Evolutionary conservation across 2,329 filamentous ascomycete genomes (phyloP), one percentile per base, ranked within the genome.

Genomic region (Ophiostoma angusticollis): DNA sequence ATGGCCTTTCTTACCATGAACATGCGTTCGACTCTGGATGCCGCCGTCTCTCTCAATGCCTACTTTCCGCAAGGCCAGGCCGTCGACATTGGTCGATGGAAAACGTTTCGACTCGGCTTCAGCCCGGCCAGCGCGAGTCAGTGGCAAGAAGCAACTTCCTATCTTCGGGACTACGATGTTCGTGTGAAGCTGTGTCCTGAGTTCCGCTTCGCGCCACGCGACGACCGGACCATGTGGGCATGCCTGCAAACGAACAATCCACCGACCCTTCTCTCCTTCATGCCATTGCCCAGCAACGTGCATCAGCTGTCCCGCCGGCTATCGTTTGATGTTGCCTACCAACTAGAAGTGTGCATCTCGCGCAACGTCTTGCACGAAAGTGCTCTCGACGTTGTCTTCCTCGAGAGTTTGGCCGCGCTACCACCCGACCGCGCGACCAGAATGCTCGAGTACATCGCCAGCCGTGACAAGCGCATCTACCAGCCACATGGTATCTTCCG

Each of bases 331-430:
- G 73, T 94, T 1, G 73, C 84, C 13, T 98, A 96, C 53, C 86
- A 94, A 54, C 70, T 98, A 0, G 89, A 98, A 56, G 87, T 85
- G 0, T 96, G 89, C 54, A 68, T 96, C n/a, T 93, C 87, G 0
- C 74, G 80, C 21, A 77, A 78, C 0, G 66, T 76, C 18, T 61
- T 98, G 11, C 80, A 79, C 38, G 89, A 95, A 55, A 74, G 84
- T 53, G 81, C 72, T 33, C 70, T 96, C 31, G 69, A 64, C 1
- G 54, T 58, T 2, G 67, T 74, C 3, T 96, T 96, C 47, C 59
- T 93, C 2, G 54, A 65, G 21, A 68, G 61, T 30, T 65, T 96
- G 4, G 55, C 61, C 2, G 50, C 60, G 0, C 60, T 81, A 16
- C 51, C 59, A 34, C 44, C 55, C 1, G 49, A 59, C 2, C 68